Base-by-base conservation (phyloP, 179 eudicot species). In the Sideroxylon spinosum region DNA sequence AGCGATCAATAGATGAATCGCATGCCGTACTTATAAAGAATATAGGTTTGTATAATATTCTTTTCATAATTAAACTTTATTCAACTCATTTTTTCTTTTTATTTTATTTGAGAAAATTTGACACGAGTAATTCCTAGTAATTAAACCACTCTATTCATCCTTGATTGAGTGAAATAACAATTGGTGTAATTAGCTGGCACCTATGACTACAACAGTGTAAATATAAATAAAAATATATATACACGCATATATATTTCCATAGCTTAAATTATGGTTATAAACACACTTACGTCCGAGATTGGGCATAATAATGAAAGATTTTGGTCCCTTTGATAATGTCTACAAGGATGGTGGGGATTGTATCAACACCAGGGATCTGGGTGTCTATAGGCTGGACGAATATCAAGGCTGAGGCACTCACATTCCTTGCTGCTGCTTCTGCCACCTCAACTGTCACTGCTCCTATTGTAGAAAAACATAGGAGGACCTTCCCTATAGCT, bases 391-490 rank as follows among this genome's bases (percentile, higher is more conserved):
- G 84, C 78, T 75, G 81, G 7, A 79, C 91, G 57, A 88, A 88
- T 37, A 88, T 84, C 63, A 88, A 48, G 29, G 74, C 89, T 0
- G 85, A 26, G 13, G 91, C 89, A 10, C 71, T 81, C 22, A 84
- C 80, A 2, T 0, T 52, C 19, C 44, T 22, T 4, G 82, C 84
- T 14, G 84, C 89, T 44, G 7, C 52, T 69, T 75, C 83, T 11
- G 91, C 91, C 6, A 75, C 81, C 19, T 23, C 85, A n/a, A 75
- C 72, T 10, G 13, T 0, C 26, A 80, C 80, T 12, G 73, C 0
- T 64, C 84, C 89, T 14, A 71, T 59, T 0, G 61, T 85, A 9
- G 89, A 86, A 82, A 86, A 86, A 76, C 91, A 88, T n/a, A 88
- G n/a, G 48, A 88, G 75, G 26, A 86, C 78, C 63, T 44, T 82